These are phyloP conservation scores for Ophiobolus disseminans DNA, from an alignment of 2,329 filamentous ascomycete species.

Conservation along the genomic window DNA sequence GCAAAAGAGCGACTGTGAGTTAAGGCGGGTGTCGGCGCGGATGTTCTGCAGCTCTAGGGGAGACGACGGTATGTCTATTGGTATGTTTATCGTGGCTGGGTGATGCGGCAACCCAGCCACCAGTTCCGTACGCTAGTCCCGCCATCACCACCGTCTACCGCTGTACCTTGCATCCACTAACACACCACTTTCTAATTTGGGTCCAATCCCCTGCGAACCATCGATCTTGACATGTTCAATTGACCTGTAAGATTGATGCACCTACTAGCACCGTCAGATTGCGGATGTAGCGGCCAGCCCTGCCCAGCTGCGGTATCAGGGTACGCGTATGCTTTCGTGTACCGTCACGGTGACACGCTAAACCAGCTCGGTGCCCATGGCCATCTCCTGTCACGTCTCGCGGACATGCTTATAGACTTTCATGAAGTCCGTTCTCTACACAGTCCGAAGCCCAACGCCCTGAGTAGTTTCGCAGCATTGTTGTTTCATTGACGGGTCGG, in stretches of 20 bases:
- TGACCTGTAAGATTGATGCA: background rate
- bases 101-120: slow-evolving; percentile 21
- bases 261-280: slow-evolving; percentile 5
- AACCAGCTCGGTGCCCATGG: too few species aligned
- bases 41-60: slow-evolving; percentile 9
- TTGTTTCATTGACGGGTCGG: too few species aligned
- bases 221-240: background rate
- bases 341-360: too few species aligned
- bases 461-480: too few species aligned
- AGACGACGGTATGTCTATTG: slow-evolving; percentile 12
- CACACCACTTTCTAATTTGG: slow-evolving; percentile 16
- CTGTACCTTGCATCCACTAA: slow-evolving; percentile 22
- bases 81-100: slow-evolving; percentile 31
- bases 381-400: too few species aligned
- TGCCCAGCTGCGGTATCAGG: too few species aligned
- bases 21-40: slow-evolving; percentile 5
- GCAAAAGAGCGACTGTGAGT: slow-evolving; percentile 27
- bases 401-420: too few species aligned
- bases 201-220: slow-evolving; percentile 1
- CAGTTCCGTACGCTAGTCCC: slow-evolving; percentile 5
- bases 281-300: slow-evolving; percentile 6
- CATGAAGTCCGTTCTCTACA: too few species aligned
- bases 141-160: background rate
- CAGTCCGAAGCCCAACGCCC: too few species aligned
- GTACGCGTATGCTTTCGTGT: too few species aligned